phyloP scores from a whole-genome alignment of 495 filamentous ascomycete species.

The Aspergillus biplanus region DNA sequence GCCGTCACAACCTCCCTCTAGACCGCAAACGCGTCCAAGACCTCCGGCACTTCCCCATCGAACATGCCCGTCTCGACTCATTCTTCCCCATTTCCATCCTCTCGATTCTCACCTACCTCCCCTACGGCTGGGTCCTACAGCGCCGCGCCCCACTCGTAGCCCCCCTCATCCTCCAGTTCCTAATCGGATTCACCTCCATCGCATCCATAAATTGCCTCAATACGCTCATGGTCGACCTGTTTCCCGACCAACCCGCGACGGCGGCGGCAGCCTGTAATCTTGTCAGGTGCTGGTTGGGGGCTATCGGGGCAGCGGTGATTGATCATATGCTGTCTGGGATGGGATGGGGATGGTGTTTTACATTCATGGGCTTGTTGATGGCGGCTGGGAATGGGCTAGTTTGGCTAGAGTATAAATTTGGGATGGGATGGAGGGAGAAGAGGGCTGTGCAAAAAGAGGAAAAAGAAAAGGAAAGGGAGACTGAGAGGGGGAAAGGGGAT shows the following conservation, averaged over 20 bases:
- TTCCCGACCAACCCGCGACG: conserved; percentile 57
- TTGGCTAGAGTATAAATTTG: conserved; percentile 37
- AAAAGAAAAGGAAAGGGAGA: conserved; percentile 11
- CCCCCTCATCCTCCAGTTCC: conserved; percentile 58
- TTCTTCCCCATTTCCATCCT: conserved; percentile 49
- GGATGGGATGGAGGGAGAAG: conserved; percentile 46
- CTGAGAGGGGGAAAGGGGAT: background rate
- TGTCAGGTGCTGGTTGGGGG: conserved; percentile 64
- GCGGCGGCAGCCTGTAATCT: conserved; percentile 71
- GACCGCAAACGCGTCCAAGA: conserved; percentile 53
- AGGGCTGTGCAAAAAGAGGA: conserved; percentile 24
- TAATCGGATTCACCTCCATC: conserved; percentile 56
- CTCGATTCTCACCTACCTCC: conserved; percentile 45
- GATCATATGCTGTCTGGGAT: conserved; percentile 62
- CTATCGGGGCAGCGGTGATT: conserved; percentile 61
- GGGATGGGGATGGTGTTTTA: conserved; percentile 67
- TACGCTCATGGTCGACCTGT: conserved; percentile 63
- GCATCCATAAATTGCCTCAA: conserved; percentile 48
- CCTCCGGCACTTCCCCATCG: conserved; percentile 60
- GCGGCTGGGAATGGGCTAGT: conserved; percentile 42
- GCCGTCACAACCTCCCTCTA: conserved; percentile 48
- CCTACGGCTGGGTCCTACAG: conserved; percentile 63
- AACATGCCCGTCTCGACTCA: conserved; percentile 56
- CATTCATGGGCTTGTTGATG: conserved; percentile 38
- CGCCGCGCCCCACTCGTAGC: conserved; percentile 47